phyloP scores from a whole-genome alignment of 495 filamentous ascomycete species.

The Lasiosphaeria miniovina region DNA sequence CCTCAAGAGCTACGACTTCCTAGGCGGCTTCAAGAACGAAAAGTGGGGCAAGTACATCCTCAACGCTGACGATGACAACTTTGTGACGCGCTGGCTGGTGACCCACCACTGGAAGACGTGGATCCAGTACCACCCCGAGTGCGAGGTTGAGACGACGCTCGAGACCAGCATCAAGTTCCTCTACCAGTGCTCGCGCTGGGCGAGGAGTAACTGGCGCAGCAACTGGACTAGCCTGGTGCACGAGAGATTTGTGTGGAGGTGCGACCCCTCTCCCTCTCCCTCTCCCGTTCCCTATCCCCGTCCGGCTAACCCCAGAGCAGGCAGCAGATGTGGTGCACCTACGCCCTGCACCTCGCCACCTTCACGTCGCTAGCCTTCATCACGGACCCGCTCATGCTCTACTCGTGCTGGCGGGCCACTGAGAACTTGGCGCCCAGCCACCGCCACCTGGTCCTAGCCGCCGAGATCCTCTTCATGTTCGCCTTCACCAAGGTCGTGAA shows the following conservation, averaged over 20 bases:
- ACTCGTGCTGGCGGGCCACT: slow-evolving; percentile 49
- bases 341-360: slow-evolving; percentile 71
- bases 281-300: neutral
- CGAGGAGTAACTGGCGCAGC: slow-evolving; percentile 76
- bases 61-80: slow-evolving; percentile 84
- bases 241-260: slow-evolving; percentile 68
- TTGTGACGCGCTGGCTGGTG: slow-evolving; percentile 76
- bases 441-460: slow-evolving; percentile 45
- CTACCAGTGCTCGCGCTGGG: slow-evolving; percentile 78
- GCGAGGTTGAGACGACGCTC: slow-evolving; percentile 71
- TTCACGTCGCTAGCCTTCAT: slow-evolving; percentile 68
- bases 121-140: slow-evolving; percentile 72
- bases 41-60: slow-evolving; percentile 69
- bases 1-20: slow-evolving; percentile 72
- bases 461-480: slow-evolving; percentile 51
- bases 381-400: slow-evolving; percentile 61
- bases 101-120: slow-evolving; percentile 72
- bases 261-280: slow-evolving; percentile 29
- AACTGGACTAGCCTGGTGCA: slow-evolving; percentile 73
- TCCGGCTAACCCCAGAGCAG: slow-evolving; percentile 35
- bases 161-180: slow-evolving; percentile 72
- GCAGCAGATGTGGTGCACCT: slow-evolving; percentile 71
- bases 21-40: slow-evolving; percentile 68
- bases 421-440: slow-evolving; percentile 40
- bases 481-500: slow-evolving; percentile 73